Conservation (phyloP, 371 early-diverging fungal genomes). For the Mortierella sp. region DNA sequence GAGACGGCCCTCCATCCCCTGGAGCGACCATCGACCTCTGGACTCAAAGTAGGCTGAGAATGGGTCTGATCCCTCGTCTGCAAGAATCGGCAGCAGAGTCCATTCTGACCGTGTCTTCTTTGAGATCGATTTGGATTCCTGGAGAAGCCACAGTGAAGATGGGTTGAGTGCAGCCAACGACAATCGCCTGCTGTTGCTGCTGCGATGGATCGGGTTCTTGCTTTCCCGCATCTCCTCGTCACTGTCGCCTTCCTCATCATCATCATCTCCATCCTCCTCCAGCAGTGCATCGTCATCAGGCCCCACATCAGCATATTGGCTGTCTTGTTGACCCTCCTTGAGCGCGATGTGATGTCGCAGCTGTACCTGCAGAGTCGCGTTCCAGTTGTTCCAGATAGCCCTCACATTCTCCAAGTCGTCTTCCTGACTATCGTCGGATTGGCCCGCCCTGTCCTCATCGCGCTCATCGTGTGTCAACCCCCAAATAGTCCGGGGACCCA, state of each 20-base stretch:
- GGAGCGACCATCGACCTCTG: slow-evolving; percentile 13
- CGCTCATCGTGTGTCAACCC: slow-evolving; percentile 26
- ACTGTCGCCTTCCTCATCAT: slow-evolving; percentile 28
- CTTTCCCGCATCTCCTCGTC: slow-evolving; percentile 34
- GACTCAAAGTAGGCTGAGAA: background rate
- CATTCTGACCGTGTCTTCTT: slow-evolving; percentile 38
- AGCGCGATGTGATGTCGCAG: background rate
- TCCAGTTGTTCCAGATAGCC: slow-evolving; percentile 38
- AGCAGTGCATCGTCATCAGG: slow-evolving; percentile 34
- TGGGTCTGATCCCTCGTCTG: slow-evolving; percentile 19
- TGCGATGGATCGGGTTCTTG: background rate
- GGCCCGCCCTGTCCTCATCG: background rate
- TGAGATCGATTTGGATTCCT: slow-evolving; percentile 29
- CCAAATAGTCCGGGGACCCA: slow-evolving; percentile 23
- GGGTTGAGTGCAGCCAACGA: slow-evolving; percentile 17
- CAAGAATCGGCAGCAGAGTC: slow-evolving; percentile 44
- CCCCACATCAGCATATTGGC: slow-evolving; percentile 12
- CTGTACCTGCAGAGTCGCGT: slow-evolving; percentile 16
- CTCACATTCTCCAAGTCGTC: slow-evolving; percentile 2
- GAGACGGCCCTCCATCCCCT: slow-evolving; percentile 24
- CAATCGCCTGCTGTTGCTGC: slow-evolving; percentile 13
- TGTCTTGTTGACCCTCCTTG: background rate
- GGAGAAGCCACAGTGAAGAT: slow-evolving; percentile 33
- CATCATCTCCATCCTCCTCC: slow-evolving; percentile 33
- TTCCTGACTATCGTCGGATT: background rate